Evolutionary conservation across 2,329 filamentous ascomycete genomes (phyloP).

Genomic region (Curvularia spicifera): DNA sequence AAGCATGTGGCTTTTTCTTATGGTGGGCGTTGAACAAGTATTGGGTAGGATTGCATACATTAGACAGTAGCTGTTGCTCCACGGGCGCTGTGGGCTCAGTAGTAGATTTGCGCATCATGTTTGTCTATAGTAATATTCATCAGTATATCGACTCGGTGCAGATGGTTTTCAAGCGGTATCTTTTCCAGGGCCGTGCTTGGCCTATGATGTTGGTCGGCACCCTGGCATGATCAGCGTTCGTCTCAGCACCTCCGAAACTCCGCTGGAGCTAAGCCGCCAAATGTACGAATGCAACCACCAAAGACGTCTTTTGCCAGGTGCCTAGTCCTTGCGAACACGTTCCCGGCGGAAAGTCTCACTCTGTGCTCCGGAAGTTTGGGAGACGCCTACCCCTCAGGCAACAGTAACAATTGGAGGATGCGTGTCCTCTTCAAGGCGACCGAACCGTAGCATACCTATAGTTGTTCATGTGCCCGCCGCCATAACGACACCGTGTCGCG

Average conservation of each 20-base stretch:
- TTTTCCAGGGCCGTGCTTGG: background rate
- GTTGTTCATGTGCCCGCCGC: conserved; percentile 33
- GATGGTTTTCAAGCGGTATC: background rate
- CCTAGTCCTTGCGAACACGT: conserved; percentile 5
- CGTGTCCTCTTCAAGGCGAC: conserved; percentile 30
- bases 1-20: conserved; percentile 15
- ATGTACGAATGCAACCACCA: conserved; percentile 12
- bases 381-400: conserved; percentile 14
- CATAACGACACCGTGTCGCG: conserved; percentile 30
- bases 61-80: conserved; percentile 42
- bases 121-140: conserved; percentile 25
- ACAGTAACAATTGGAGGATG: conserved; percentile 30
- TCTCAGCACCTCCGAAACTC: conserved; percentile 25
- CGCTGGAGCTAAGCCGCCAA: conserved; percentile 18
- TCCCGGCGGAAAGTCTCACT: background rate
- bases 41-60: conserved; percentile 39
- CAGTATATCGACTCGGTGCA: conserved; percentile 5
- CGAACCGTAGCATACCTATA: conserved; percentile 35
- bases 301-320: conserved; percentile 1
- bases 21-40: conserved; percentile 28
- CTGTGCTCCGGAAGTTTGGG: background rate
- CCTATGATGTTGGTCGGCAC: conserved; percentile 11
- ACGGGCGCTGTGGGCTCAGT: conserved; percentile 32
- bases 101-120: conserved; percentile 21
- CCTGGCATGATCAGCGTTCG: conserved; percentile 6